Evolutionary conservation across 2,329 filamentous ascomycete species (phyloP).

Genomic region (Neophaeococcomyces mojaviensis): DNA sequence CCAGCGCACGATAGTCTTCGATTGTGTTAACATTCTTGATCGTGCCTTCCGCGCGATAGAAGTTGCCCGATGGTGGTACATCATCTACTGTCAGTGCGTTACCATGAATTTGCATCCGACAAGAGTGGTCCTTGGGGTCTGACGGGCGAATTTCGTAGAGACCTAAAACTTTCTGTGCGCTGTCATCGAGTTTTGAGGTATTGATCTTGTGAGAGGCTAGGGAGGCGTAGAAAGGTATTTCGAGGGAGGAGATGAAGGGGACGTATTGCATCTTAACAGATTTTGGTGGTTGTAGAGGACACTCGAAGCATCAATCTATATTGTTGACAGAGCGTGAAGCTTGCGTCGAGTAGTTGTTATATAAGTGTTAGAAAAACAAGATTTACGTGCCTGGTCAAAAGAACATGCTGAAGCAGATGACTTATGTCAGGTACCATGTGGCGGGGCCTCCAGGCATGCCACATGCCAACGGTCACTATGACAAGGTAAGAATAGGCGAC

Average conservation of each 20-base stretch:
- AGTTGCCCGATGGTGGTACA: constrained; percentile 47
- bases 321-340: no score
- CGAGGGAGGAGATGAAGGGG: constrained; percentile 87
- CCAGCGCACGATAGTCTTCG: constrained; percentile 79
- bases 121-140: constrained; percentile 66
- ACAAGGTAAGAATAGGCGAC: no score
- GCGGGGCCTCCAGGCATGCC: no score
- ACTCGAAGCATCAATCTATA: no score
- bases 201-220: constrained; percentile 93
- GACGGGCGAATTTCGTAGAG: constrained; percentile 75
- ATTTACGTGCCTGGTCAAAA: no score
- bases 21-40: constrained; percentile 96
- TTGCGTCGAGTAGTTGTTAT: no score
- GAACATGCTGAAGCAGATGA: no score
- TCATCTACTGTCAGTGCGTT: constrained; percentile 76
- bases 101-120: constrained; percentile 82
- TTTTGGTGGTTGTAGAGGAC: background rate
- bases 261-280: constrained; percentile 60
- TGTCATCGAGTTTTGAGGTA: constrained; percentile 93
- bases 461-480: no score
- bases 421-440: no score
- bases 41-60: constrained; percentile 79
- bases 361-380: no score
- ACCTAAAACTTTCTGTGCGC: constrained; percentile 75
- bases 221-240: constrained; percentile 87